Conservation (phyloP, 495 filamentous ascomycete species). For the Xylaria telfairii region DNA sequence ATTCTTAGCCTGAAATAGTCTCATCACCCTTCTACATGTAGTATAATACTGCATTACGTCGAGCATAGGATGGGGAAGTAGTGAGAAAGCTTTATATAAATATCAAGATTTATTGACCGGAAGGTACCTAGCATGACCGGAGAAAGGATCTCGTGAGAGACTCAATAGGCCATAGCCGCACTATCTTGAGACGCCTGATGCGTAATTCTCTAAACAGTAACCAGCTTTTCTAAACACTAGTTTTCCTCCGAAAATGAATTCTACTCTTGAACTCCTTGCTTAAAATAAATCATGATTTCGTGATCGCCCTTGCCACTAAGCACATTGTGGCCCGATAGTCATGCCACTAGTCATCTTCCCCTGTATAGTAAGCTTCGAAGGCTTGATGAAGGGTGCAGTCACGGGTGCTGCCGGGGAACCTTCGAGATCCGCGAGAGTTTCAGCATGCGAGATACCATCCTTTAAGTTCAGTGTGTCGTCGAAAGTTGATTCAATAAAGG, state of each 20-base stretch:
- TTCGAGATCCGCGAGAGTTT: not conserved
- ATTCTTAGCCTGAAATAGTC: not conserved
- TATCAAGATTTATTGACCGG: not conserved
- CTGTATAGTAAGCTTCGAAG: not conserved
- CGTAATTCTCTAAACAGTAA: not conserved
- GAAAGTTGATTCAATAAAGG: not conserved
- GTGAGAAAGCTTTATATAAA: not conserved
- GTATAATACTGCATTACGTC: not conserved
- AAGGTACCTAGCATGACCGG: not conserved
- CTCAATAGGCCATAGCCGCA: not conserved
- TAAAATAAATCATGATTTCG: not conserved
- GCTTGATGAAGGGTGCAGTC: not conserved
- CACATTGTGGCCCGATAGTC: conserved; percentile 2
- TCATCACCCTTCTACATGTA: not conserved
- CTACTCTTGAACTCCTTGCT: not conserved
- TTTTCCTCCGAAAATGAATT: not conserved
- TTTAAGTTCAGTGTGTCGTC: not conserved
- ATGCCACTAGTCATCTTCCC: not conserved
- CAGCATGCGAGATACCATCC: not conserved
- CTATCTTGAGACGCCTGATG: not conserved
- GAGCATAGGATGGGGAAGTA: too few species aligned
- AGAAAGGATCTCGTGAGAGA: not conserved
- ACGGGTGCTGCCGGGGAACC: not conserved
- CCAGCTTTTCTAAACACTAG: not conserved
- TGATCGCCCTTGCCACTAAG: not conserved